Evolutionary conservation across 1,139 yeast species (phyloP).

Genomic region (Chernovozyma sophiae-reginae): DNA sequence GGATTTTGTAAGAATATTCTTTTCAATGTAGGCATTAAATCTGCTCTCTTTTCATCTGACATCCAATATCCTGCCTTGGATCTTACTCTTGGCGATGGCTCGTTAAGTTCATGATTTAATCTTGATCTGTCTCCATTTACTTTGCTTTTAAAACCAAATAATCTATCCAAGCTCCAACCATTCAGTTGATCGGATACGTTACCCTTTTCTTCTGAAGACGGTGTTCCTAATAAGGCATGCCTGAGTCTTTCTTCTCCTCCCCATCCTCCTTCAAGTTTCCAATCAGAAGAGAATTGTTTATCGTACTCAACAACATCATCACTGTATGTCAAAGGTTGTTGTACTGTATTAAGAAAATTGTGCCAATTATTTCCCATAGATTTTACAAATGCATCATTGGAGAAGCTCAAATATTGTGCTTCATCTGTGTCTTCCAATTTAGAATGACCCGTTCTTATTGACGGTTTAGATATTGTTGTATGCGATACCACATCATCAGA

Average conservation of each 20-base stretch:
- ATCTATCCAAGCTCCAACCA: not conserved
- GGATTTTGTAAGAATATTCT: slow-evolving; percentile 70
- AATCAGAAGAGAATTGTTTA: slow-evolving; percentile 16
- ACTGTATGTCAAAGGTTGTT: slow-evolving; percentile 35
- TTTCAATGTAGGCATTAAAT: slow-evolving; percentile 59
- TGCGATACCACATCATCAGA: not conserved
- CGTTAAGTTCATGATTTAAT: slow-evolving; percentile 3
- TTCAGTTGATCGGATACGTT: slow-evolving; percentile 7
- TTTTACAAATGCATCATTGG: slow-evolving; percentile 37
- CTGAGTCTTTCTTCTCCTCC: slow-evolving; percentile 66
- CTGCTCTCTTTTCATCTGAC: slow-evolving; percentile 58
- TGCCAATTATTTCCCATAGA: slow-evolving; percentile 40
- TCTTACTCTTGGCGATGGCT: slow-evolving; percentile 25
- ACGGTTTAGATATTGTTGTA: not conserved
- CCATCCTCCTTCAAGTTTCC: slow-evolving; percentile 48
- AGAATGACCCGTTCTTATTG: not conserved
- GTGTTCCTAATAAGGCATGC: slow-evolving; percentile 46
- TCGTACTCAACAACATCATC: slow-evolving; percentile 24
- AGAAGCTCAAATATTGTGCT: slow-evolving; percentile 31
- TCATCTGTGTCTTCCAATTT: slow-evolving; percentile 16
- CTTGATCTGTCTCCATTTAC: slow-evolving; percentile 4
- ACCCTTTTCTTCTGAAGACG: slow-evolving; percentile 26
- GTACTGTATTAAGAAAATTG: slow-evolving; percentile 31
- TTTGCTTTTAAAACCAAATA: slow-evolving; percentile 4
- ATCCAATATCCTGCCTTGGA: slow-evolving; percentile 67